Conservation (phyloP, 345 rosid genomes). For the Eutrema yunnanense region DNA sequence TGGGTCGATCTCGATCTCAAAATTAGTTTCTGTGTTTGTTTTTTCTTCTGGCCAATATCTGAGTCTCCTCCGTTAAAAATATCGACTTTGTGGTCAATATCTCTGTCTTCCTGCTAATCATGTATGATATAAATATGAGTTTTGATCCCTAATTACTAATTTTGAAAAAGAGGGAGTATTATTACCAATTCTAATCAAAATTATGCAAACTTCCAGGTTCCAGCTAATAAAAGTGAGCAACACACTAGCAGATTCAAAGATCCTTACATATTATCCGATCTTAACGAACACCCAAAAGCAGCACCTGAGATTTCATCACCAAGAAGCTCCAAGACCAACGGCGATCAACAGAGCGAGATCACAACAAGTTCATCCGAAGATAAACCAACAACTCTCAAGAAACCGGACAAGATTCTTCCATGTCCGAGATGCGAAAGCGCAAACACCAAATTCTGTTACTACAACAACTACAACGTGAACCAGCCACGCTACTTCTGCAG, state of each 20-base stretch:
- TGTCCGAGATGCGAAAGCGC: constrained; percentile 82
- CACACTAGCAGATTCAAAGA: constrained; percentile 7
- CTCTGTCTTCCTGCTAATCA: too few relatives aligned
- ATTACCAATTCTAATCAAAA: background rate
- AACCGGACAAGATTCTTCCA: constrained; percentile 63
- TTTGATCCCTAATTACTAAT: background rate
- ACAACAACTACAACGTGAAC: constrained; percentile 78
- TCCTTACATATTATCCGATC: constrained; percentile 21
- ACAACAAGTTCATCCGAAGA: constrained; percentile 36
- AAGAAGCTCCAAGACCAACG: constrained; percentile 30
- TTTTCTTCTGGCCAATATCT: background rate
- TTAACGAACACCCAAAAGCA: constrained; percentile 28
- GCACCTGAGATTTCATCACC: constrained; percentile 33
- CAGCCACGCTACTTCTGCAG: constrained; percentile 93
- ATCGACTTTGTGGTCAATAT: background rate
- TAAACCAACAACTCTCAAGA: constrained; percentile 37
- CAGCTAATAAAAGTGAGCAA: background rate
- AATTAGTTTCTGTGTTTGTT: background rate
- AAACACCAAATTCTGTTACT: constrained; percentile 88
- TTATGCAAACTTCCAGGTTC: background rate
- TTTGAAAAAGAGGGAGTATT: too few relatives aligned
- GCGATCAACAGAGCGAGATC: constrained; percentile 41
- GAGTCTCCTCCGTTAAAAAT: background rate
- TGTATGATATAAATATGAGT: too few relatives aligned
- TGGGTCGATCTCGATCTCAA: constrained; percentile 10